Evolutionary conservation across 805 yeast genomes (phyloP).

Genomic region (Monosporozyma servazzii): DNA sequence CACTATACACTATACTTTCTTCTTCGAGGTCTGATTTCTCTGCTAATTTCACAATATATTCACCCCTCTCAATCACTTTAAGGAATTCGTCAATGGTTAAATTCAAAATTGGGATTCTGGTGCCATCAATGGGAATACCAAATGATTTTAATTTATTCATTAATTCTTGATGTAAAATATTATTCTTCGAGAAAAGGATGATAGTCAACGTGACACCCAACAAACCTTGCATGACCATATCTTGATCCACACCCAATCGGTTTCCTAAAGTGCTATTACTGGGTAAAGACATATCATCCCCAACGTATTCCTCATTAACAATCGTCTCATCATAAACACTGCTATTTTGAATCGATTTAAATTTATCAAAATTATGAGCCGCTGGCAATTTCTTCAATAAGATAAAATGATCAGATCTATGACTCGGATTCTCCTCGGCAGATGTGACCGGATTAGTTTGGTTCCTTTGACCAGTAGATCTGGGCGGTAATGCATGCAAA

Average conservation of each 20-base stretch:
- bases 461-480: neutral
- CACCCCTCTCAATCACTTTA: constrained; percentile 14
- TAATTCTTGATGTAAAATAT: constrained; percentile 22
- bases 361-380: constrained; percentile 10
- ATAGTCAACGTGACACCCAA: constrained; percentile 14
- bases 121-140: constrained; percentile 25
- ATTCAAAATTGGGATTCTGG: constrained; percentile 19
- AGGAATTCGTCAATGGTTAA: constrained; percentile 18
- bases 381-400: constrained; percentile 14
- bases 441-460: neutral
- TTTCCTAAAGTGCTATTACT: constrained; percentile 10
- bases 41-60: constrained; percentile 17
- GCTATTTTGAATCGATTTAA: constrained; percentile 11
- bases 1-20: constrained; percentile 14
- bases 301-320: constrained; percentile 15
- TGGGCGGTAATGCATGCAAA: constrained; percentile 16
- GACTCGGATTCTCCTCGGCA: neutral
- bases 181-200: constrained; percentile 23
- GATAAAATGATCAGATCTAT: constrained; percentile 19
- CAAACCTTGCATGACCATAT: constrained; percentile 19
- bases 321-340: constrained; percentile 10
- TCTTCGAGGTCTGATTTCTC: constrained; percentile 21
- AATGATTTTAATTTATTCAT: constrained; percentile 11
- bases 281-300: constrained; percentile 10
- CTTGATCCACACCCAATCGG: constrained; percentile 14